A percentile compares a stretch with the other conserved stretches of the same genome.
Conservation (phyloP, 169 alveolate species). For the Plasmodium sp. region DNA sequence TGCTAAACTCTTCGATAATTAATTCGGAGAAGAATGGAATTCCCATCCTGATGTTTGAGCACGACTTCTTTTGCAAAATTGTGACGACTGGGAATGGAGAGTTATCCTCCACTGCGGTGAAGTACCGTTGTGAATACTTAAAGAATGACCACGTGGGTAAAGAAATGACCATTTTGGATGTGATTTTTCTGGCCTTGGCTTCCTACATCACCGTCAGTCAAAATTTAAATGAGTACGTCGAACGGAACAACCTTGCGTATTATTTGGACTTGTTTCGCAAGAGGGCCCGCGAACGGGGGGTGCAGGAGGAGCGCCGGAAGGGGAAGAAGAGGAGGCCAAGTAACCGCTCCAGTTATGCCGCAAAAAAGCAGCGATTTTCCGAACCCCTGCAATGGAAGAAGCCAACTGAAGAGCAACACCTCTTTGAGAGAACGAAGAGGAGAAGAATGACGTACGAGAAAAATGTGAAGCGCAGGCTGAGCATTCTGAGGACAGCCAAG, state of each 20-base stretch:
- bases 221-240: constrained; percentile 19
- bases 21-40: constrained; percentile 23
- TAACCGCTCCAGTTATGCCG: not conserved
- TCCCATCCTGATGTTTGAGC: constrained; percentile 62
- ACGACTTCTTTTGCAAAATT: constrained; percentile 38
- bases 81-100: not conserved
- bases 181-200: constrained; percentile 55
- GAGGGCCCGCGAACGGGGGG: not conserved
- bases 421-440: not conserved
- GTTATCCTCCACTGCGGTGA: not conserved
- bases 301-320: not conserved
- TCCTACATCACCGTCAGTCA: constrained; percentile 61
- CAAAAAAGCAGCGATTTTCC: constrained; percentile 23
- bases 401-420: not conserved
- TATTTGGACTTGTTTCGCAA: constrained; percentile 28
- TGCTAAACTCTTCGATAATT: constrained; percentile 59
- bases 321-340: not conserved
- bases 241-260: constrained; percentile 15
- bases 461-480: constrained; percentile 24
- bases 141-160: constrained; percentile 40
- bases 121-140: constrained; percentile 20
- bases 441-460: constrained; percentile 34
- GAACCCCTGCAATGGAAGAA: constrained; percentile 1
- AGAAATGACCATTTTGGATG: constrained; percentile 59
- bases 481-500: constrained; percentile 33